phyloP scores from a whole-genome alignment of 768 basidiomycete genomes.

The Leccinum boreale region DNA sequence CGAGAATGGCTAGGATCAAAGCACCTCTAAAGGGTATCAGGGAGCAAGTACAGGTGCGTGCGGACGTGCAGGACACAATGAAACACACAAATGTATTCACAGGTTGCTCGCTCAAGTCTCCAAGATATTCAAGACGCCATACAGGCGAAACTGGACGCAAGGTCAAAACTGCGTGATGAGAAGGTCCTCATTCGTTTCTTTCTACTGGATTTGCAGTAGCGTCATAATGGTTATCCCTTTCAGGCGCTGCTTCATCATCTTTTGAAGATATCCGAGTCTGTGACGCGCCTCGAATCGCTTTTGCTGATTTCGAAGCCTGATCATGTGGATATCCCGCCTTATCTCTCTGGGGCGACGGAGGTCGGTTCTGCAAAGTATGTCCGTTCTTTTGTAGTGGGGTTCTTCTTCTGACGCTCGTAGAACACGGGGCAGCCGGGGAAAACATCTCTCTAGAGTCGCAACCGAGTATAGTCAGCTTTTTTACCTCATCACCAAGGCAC shows the following conservation, averaged over 20 bases:
- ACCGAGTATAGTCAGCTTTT: slow-evolving; percentile 89
- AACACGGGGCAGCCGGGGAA: slow-evolving; percentile 61
- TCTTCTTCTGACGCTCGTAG: slow-evolving; percentile 33
- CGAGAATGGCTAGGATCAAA: slow-evolving; percentile 63
- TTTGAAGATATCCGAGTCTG: slow-evolving; percentile 89
- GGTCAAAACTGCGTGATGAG: slow-evolving; percentile 79
- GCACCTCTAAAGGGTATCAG: slow-evolving; percentile 64
- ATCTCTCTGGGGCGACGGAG: slow-evolving; percentile 26
- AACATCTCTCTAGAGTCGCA: slow-evolving; percentile 81
- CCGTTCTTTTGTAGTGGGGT: background rate
- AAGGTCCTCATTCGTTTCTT: slow-evolving; percentile 45
- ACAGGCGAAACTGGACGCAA: slow-evolving; percentile 70
- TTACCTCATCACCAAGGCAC: slow-evolving; percentile 85
- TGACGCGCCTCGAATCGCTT: slow-evolving; percentile 83
- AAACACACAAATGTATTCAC: background rate
- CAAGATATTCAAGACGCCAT: slow-evolving; percentile 69
- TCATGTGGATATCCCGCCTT: slow-evolving; percentile 30
- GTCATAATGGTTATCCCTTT: slow-evolving; percentile 6
- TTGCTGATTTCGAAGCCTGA: slow-evolving; percentile 59
- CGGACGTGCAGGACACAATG: background rate
- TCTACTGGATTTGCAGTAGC: background rate
- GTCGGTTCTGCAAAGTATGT: slow-evolving; percentile 37
- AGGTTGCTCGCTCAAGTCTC: slow-evolving; percentile 62
- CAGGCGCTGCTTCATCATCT: slow-evolving; percentile 84
- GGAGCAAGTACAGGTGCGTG: slow-evolving; percentile 63